Evolutionary conservation across 2,329 filamentous ascomycete species (phyloP).

Genomic region (Cercospora berteroae): DNA sequence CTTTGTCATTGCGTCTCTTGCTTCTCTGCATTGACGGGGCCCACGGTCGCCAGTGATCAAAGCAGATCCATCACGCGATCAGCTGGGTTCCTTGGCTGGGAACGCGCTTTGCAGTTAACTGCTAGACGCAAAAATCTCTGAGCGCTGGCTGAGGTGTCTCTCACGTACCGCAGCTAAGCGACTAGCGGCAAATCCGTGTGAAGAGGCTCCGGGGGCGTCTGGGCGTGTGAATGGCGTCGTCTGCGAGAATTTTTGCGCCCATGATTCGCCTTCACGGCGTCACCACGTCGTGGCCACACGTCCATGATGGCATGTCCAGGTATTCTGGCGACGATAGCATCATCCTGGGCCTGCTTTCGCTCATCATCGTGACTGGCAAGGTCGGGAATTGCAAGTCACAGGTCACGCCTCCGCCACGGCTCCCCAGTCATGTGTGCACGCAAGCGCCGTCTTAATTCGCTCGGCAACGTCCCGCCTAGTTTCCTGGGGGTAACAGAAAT

Average conservation of each 20-base stretch:
- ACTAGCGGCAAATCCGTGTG: constrained; percentile 2
- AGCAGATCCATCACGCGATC: constrained; percentile 24
- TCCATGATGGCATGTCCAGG: constrained; percentile 13
- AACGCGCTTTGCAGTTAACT: constrained; percentile 26
- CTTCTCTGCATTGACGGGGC: constrained; percentile 1
- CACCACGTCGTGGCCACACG: background rate
- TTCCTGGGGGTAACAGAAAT: constrained; percentile 7
- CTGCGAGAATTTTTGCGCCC: constrained; percentile 4
- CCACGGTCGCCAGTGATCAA: constrained; percentile 17
- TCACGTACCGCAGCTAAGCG: constrained; percentile 9
- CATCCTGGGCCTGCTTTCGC: constrained; percentile 24
- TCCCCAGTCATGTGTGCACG: constrained; percentile 18
- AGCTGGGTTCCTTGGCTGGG: constrained; percentile 15
- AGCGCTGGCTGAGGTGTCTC: background rate
- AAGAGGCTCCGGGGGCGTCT: background rate
- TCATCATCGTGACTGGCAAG: background rate
- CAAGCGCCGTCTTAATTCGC: constrained; percentile 14
- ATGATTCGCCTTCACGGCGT: background rate
- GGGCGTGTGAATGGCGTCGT: constrained; percentile 6
- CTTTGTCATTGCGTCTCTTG: constrained; percentile 1
- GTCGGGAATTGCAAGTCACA: background rate
- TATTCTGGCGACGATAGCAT: constrained; percentile 20
- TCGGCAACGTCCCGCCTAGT: constrained; percentile 17
- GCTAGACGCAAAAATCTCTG: constrained; percentile 8
- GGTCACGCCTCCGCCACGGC: constrained; percentile 13